Base-by-base conservation (phyloP, 805 yeast genomes). In the Pichia californica region DNA sequence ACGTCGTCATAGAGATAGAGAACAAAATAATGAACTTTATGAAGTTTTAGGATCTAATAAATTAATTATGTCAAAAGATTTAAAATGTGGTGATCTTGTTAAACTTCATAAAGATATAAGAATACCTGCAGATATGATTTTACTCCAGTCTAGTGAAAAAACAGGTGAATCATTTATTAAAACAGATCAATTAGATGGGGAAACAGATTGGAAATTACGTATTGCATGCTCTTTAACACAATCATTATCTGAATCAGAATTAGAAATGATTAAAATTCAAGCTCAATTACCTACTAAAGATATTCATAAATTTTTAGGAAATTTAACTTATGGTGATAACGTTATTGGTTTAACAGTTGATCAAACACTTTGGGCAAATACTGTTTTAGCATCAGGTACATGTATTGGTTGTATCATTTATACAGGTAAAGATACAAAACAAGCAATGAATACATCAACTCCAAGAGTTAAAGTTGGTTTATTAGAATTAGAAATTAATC, bases 151-250 rank as follows among this genome's bases (percentile, higher is more conserved):
- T 1, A 80, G 88, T 44, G 96, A 87, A 58, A 63, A 68, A 3
- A 71, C 75, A 3, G 97, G 96, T 7, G 99, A 93, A 58, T 75
- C 89, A 2, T 93, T 94, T 56, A 86, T 93, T 51, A 85, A 95
- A 55, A 93, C 99, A 0, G 99, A 93, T 67, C 99, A 93, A 65
- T 70, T 93, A 40, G 99, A 93, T 63, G 99, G 99, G 58, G 99
- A 93, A 63, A 93, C 99, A 6, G 99, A 93, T 66, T 93, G 99
- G 99, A 93, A 93, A 61, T 69, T 93, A 43, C 71, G 99, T 54
- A 66, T 86, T 31, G 93, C 96, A 0, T 74, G 81, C 38, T 73
- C 80, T 11, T 56, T 79, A 25, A 86, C 96, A 1, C 98, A 91
- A 58, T 62, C 62, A 29, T 52, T 77, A 34, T 62, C 76, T 11